Conservation (phyloP, 225 moss, liverwort and hornwort species). For the Pseudoscleropodium purum region DNA sequence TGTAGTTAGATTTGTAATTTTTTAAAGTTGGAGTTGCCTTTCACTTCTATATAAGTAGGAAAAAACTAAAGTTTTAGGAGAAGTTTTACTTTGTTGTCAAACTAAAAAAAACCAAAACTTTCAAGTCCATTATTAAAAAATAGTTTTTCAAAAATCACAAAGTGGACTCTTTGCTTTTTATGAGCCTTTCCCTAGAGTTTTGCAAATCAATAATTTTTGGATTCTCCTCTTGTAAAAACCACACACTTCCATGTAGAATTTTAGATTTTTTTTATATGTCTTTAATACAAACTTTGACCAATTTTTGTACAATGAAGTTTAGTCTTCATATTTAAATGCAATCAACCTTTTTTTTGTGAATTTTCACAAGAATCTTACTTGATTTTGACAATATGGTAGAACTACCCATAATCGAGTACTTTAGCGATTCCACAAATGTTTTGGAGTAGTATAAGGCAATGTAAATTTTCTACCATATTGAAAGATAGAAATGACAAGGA, state of each 20-base stretch:
- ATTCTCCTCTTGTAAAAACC: not conserved
- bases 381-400: not conserved
- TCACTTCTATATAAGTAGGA: too few relatives aligned
- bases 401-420: too few relatives aligned
- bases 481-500: too few relatives aligned
- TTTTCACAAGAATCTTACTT: fast-evolving
- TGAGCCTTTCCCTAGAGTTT: not conserved
- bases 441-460: too few relatives aligned
- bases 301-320: not conserved
- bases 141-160: fast-evolving
- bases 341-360: fast-evolving
- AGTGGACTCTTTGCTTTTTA: fast-evolving
- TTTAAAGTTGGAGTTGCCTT: fast-evolving
- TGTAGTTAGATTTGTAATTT: not conserved
- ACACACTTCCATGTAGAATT: not conserved
- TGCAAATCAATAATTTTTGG: fast-evolving
- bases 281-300: not conserved
- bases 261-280: not conserved
- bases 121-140: not conserved
- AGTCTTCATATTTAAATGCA: fast-evolving
- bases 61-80: not conserved
- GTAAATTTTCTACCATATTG: too few relatives aligned
- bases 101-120: not conserved
- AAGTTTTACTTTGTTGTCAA: not conserved
- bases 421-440: too few relatives aligned